Percentiles rank a stretch among this genome's conserved stretches.
Evolutionary conservation across 176 grass and related monocot species (phyloP).

Genomic region (Calamus simplicifolius): DNA sequence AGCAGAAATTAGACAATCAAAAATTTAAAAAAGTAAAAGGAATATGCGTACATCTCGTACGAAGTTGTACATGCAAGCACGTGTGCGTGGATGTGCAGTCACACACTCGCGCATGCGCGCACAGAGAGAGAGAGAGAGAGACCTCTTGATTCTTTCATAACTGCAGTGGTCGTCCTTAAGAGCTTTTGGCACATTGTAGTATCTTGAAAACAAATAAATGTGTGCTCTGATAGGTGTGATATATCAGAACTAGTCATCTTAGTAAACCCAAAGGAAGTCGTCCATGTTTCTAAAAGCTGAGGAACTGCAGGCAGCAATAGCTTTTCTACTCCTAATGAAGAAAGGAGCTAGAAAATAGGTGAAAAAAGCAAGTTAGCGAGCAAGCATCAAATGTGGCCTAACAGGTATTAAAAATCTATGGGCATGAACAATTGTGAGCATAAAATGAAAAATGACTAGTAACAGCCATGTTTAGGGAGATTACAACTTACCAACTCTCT

Average conservation of each 20-base stretch:
- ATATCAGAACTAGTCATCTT: constrained; percentile 29
- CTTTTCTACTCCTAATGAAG: constrained; percentile 41
- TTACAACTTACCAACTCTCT: no score
- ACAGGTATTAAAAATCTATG: no score
- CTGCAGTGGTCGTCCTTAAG: background rate
- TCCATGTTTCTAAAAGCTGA: constrained; percentile 60
- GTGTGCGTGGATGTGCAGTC: background rate
- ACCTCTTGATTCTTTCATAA: background rate
- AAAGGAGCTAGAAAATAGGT: constrained; percentile 43
- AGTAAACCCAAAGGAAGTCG: constrained; percentile 47
- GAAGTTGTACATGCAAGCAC: no score
- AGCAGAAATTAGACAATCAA: no score
- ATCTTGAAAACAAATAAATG: constrained; percentile 51
- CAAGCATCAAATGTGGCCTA: no score
- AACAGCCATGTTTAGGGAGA: no score
- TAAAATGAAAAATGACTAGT: no score
- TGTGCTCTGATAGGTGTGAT: constrained; percentile 29
- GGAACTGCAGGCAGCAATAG: constrained; percentile 53
- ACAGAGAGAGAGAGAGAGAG: background rate
- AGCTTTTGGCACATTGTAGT: constrained; percentile 59
- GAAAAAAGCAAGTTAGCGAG: constrained; percentile 8
- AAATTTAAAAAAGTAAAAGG: no score
- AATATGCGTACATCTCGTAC: no score
- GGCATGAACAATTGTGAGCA: no score
- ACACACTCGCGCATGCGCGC: no score